Evolutionary conservation across 768 basidiomycete genomes (phyloP), one percentile per base, ranked within the genome.

Genomic region (Chalciporus sphaerocephalus): DNA sequence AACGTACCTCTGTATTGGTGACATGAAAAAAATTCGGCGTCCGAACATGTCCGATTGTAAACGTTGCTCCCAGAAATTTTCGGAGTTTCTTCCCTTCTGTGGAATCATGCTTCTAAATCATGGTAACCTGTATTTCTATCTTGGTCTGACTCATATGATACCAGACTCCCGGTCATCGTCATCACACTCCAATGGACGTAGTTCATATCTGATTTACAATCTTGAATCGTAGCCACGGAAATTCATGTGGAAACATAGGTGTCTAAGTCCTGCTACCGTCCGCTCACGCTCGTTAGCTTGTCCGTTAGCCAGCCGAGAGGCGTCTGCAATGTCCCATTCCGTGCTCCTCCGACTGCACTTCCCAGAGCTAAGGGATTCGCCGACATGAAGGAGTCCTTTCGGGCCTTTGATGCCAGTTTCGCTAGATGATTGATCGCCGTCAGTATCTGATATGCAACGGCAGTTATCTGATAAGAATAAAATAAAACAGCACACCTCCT

Each of bases 351-450:
- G 21, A 75, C 73, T 6, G 66, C 64, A 34, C 76, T 75, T 17
- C 88, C 87, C 25, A 92, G 65, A 8, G 89, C 80, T 32, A 92
- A 75, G 7, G 90, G 90, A 57, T 92, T 90, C 15, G 90, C 79
- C n/a, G 87, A 81, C 22, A 78, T 69, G 61, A 80, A 90, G 1
- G 90, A 89, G 49, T 88, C 84, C 54, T 81, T 87, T 50, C 90
- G 76, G 27, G 81, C 78, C 54, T 80, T 81, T 39, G 83, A 75
- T 20, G 85, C 80, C 53, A 73, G 71, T 71, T 80, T 84, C 42
- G 85, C 89, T 92, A 59, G 30, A 51, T 42, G 47, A 22, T 18
- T 11, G n/a, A 23, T 32, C 23, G 13, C 11, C 5, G 40, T 65
- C 39, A 61, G 51, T 32, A 36, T 40, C 32, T 38, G 40, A 44